phyloP scores from a whole-genome alignment of 345 rosid species.

The Eucalyptus guilfoylei region DNA sequence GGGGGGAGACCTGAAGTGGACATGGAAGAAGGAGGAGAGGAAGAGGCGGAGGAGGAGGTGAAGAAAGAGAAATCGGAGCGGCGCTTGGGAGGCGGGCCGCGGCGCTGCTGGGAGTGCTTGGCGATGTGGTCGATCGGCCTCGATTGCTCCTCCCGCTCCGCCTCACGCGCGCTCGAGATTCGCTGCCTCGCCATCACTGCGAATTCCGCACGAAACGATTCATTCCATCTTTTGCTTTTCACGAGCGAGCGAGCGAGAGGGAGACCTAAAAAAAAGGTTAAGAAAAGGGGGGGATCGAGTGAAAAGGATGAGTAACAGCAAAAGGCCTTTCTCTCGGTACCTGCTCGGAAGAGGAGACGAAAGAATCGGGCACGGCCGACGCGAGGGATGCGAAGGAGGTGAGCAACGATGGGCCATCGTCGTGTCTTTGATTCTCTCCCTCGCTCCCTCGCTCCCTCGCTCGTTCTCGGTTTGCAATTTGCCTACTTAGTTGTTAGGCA shows the following conservation, averaged over 20 bases:
- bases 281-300: too few relatives aligned
- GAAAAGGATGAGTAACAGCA: background rate
- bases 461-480: background rate
- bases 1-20: background rate
- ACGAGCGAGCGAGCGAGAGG: background rate
- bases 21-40: background rate
- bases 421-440: background rate
- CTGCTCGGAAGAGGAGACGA: background rate
- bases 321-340: background rate
- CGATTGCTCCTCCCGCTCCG: background rate
- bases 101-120: background rate
- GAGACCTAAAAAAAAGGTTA: background rate
- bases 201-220: background rate
- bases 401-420: background rate
- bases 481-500: background rate
- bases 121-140: background rate
- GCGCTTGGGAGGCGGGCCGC: constrained; percentile 13
- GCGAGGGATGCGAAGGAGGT: background rate
- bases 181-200: background rate
- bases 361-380: background rate
- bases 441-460: background rate
- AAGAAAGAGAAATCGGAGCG: constrained; percentile 15
- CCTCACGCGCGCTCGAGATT: background rate
- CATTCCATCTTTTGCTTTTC: background rate
- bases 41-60: background rate